phyloP scores from a whole-genome alignment of 2,329 filamentous ascomycete species.

The Colletotrichum filicis region DNA sequence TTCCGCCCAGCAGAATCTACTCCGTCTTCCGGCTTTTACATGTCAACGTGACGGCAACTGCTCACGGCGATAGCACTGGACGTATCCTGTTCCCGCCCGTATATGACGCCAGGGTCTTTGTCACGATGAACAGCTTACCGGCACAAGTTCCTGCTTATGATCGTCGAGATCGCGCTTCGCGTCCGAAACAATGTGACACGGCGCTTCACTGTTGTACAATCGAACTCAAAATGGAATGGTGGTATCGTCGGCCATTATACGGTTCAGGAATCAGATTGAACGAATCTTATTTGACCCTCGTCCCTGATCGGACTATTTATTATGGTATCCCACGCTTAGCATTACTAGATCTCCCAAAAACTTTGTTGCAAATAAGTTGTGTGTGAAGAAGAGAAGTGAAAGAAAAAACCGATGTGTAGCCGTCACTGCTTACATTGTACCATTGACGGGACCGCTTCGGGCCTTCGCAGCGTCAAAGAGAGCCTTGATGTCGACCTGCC shows the following conservation, averaged over 20 bases:
- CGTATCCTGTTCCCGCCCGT: not conserved
- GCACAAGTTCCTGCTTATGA: not conserved
- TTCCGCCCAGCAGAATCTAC: not conserved
- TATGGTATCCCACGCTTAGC: constrained; percentile 16
- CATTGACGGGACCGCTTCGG: constrained; percentile 31
- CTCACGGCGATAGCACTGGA: not conserved
- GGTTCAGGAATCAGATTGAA: constrained; percentile 1
- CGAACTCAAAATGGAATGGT: not conserved
- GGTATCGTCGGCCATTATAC: constrained; percentile 21
- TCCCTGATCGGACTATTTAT: constrained; percentile 28
- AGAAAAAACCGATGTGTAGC: not conserved
- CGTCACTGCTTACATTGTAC: constrained; percentile 25
- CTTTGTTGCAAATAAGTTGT: not conserved
- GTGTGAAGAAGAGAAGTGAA: not conserved
- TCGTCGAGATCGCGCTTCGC: not conserved
- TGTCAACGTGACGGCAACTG: not conserved
- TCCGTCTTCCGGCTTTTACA: not conserved
- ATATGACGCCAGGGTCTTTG: not conserved
- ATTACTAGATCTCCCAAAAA: constrained; percentile 12
- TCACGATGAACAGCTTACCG: not conserved
- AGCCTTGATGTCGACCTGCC: constrained; percentile 68
- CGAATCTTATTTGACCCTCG: constrained; percentile 27
- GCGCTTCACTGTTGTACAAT: not conserved
- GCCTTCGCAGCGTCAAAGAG: constrained; percentile 66
- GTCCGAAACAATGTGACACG: not conserved